Conservation (phyloP, 106 monocot genomes). For the Chionographis japonica region DNA sequence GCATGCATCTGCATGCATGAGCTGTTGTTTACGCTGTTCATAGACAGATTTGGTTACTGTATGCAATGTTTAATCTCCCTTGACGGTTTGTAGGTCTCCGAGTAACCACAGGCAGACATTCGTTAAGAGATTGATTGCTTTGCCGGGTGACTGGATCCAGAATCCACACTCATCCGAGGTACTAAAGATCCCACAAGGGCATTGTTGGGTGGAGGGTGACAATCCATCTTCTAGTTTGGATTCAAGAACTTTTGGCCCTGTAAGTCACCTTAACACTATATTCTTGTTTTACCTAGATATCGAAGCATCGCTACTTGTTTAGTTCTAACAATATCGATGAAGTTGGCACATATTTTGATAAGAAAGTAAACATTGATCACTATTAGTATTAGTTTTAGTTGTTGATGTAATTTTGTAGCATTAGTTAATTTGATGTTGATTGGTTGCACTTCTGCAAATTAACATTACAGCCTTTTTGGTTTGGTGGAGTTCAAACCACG, state of each 20-base stretch:
- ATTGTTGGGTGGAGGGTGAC: constrained; percentile 95
- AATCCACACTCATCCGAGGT: constrained; percentile 57
- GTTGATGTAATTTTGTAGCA: neutral
- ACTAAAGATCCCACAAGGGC: constrained; percentile 70
- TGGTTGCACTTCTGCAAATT: too few relatives aligned
- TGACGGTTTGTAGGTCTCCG: constrained; percentile 40
- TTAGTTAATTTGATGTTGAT: too few relatives aligned
- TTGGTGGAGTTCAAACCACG: too few relatives aligned
- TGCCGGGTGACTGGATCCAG: constrained; percentile 81
- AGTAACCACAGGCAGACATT: constrained; percentile 38
- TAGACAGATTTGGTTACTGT: too few relatives aligned
- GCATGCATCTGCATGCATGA: too few relatives aligned
- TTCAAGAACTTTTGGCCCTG: constrained; percentile 72
- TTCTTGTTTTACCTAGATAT: neutral
- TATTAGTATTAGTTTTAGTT: constrained; percentile 1
- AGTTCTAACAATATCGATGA: neutral
- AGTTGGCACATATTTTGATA: neutral
- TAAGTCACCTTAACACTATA: constrained; percentile 26
- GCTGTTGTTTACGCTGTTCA: too few relatives aligned
- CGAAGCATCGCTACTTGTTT: neutral
- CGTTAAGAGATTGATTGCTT: constrained; percentile 78
- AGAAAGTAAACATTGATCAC: neutral
- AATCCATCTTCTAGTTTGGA: constrained; percentile 53
- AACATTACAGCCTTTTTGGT: too few relatives aligned
- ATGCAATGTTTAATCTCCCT: neutral